Base-by-base conservation (phyloP, 495 filamentous ascomycete species). In the Trichoderma asperelloides region DNA sequence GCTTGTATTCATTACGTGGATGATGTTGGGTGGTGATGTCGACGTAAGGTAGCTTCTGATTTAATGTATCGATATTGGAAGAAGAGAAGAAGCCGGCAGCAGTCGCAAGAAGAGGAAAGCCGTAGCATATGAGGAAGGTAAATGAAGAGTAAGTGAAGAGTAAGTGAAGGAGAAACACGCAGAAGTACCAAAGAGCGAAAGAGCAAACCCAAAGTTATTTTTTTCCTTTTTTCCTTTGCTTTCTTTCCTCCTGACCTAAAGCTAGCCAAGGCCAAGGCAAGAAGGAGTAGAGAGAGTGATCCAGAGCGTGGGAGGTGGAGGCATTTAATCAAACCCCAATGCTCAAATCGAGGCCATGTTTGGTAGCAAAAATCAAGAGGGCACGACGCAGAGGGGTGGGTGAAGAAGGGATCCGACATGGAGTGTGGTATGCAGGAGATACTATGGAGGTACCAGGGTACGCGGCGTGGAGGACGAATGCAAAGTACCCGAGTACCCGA, bases 261-360 rank as follows among this genome's bases (percentile, higher is more conserved):
- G 27, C 55, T 28, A 30, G 55, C 27, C 25, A 28, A 37, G 33
- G 55, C 55, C 55, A 60, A 60, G 27, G 28, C 55, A 60, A 3
- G 25, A 60, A 11, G 7, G 28, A 25, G 12, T 13, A 60, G 27
- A 60, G 43, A n/a, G 5, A 60, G 30, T 33, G 55, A 60, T 27
- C 25, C 8, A 60, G 16, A 60, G 55, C 55, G 55, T 60, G 55
- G 25, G 27, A 60, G 55, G 55, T 60, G 55, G 55, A 60, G 55
- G 55, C 55, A 60, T 60, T 60, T 60, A 60, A 60, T 60, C 27
- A 60, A 60, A 60, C 55, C 27, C 16, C 27, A 18, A 30, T 60
- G 27, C 30, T 2, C 11, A 60, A 18, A 60, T 60, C 23, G 55
- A 60, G 55, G 55, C 55, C 11, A 1, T 25, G 27, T 13, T 60